Base-by-base conservation (phyloP, 179 eudicot species). In the Silene noctiflora region DNA sequence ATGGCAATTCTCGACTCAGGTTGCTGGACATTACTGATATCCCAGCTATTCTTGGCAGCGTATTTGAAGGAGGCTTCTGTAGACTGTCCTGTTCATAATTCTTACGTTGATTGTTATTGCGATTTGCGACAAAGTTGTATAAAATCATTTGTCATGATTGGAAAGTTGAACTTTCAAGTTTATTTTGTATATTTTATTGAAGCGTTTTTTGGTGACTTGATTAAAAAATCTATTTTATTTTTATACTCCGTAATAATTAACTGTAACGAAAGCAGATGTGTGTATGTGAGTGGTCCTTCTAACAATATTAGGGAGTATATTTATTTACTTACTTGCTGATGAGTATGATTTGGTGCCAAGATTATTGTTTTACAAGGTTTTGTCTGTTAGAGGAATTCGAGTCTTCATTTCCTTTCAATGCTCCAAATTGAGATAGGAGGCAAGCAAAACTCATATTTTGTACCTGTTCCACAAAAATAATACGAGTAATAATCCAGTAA, bases 11-110 rank as follows among this genome's bases (percentile, higher is more conserved):
- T 20, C n/a, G 56, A 69, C 21, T 10, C 58, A 44, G n/a, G 59
- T 69, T 42, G 25, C 19, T 33, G 20, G 46, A 19, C 44, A 24
- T 19, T 19, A 0, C 53, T 35, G 53, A 67, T 19, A 51, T 39
- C 24, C n/a, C 33, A 17, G 25, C 73, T 69, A 21, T 46, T 11
- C 59, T 44, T 69, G 59, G 72, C 29, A 27, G 25, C 53, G 24
- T 59, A 66, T 69, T 44, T 69, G 48, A 25, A 69, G 20, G 56
- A 12, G 31, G 73, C 33, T 12, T n/a, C 4, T 46, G 73, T 13
- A 69, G 58, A 69, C 29, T 44, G 5, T 35, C 16, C 24, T 67
- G 71, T 67, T 69, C 72, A 46, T 69, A 69, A 42, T 17, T n/a
- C 51, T 29, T 69, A 5, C 24, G 10, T 44, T 69, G 59, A 69